phyloP scores from a whole-genome alignment of 1,139 yeast genomes.

The Pichia sp. region DNA sequence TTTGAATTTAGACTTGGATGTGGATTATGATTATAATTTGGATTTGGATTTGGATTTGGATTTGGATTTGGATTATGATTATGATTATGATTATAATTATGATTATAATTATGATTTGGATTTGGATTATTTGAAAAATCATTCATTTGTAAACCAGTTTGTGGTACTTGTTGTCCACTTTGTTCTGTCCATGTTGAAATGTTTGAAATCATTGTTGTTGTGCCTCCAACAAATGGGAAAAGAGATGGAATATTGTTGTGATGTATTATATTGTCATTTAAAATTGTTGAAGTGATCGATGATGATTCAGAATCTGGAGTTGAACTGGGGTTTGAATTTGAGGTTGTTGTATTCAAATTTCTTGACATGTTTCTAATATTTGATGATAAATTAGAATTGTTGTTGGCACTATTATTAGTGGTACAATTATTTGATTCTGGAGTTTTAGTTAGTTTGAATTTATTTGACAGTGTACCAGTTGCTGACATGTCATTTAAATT shows the following conservation, averaged over 20 bases:
- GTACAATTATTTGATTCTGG: background rate
- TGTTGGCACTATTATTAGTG: background rate
- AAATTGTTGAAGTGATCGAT: conserved; percentile 1
- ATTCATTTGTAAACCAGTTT: conserved; percentile 25
- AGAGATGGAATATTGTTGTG: conserved; percentile 28
- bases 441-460: background rate
- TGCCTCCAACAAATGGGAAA: conserved; percentile 43
- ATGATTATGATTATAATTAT: background rate
- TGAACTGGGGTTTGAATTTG: conserved; percentile 6
- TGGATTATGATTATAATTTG: background rate
- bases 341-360: conserved; percentile 6
- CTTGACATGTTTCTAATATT: background rate
- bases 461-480: conserved; percentile 1
- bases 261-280: conserved; percentile 8
- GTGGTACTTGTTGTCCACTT: conserved; percentile 33
- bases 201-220: conserved; percentile 55
- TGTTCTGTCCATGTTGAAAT: conserved; percentile 57
- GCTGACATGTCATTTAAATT: background rate
- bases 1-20: no score
- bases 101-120: background rate
- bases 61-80: background rate
- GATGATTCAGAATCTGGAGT: background rate
- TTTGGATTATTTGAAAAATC: background rate
- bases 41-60: background rate
- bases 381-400: background rate